phyloP scores from a whole-genome alignment of 352 stramenopile species.

The Phytophthora idaei region DNA sequence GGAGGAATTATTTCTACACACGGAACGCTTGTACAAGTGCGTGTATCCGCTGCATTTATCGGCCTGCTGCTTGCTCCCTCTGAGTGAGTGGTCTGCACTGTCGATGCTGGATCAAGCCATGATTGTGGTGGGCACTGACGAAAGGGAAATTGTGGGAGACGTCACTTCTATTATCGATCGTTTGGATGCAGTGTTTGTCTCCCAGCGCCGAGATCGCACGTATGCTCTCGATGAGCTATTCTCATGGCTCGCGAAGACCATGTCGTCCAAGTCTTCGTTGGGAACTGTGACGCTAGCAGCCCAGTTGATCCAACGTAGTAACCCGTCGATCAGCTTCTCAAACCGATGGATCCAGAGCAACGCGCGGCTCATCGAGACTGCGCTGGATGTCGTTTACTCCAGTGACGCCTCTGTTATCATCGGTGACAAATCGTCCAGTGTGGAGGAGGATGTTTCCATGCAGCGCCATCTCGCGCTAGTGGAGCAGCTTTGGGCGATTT shows the following conservation, averaged over 20 bases:
- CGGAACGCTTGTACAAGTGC: slow-evolving; percentile 67
- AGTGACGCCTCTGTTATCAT: slow-evolving; percentile 23
- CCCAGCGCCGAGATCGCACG: slow-evolving; percentile 36
- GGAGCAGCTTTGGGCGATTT: slow-evolving; percentile 71
- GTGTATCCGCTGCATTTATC: slow-evolving; percentile 54
- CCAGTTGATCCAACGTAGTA: slow-evolving; percentile 66
- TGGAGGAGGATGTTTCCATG: slow-evolving; percentile 27
- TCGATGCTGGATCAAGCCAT: slow-evolving; percentile 65
- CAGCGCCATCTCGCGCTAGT: slow-evolving; percentile 42
- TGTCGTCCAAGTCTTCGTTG: slow-evolving; percentile 38
- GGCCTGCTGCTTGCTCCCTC: slow-evolving; percentile 41
- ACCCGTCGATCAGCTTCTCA: slow-evolving; percentile 45
- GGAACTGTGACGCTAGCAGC: slow-evolving; percentile 51
- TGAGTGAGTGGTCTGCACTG: slow-evolving; percentile 64
- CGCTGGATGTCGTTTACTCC: slow-evolving; percentile 61
- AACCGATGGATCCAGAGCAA: slow-evolving; percentile 74
- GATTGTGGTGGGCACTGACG: slow-evolving; percentile 43
- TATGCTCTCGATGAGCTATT: slow-evolving; percentile 62
- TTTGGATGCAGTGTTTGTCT: slow-evolving; percentile 57
- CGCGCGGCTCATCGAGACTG: slow-evolving; percentile 52
- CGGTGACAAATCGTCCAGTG: slow-evolving; percentile 14
- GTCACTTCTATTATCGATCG: slow-evolving; percentile 39
- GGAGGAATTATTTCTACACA: slow-evolving; percentile 53
- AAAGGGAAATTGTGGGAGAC: slow-evolving; percentile 13
- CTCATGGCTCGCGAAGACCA: slow-evolving; percentile 48